Evolutionary conservation across 345 rosid species (phyloP).

Genomic region (Hibiscus mutabilis): DNA sequence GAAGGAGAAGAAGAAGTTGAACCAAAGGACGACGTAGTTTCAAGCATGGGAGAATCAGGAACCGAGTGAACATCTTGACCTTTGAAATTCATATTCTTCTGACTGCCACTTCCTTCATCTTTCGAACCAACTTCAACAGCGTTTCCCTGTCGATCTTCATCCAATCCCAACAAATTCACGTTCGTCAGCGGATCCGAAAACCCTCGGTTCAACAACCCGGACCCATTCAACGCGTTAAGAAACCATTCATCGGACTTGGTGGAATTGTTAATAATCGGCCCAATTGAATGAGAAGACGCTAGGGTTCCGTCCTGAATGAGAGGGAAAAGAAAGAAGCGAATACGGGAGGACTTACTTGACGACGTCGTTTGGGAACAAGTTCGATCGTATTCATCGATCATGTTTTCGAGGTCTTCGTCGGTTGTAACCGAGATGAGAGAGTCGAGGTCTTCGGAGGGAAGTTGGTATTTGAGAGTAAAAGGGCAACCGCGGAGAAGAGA

Average conservation of each 20-base stretch:
- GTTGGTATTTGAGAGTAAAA: conserved; percentile 84
- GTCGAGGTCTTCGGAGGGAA: conserved; percentile 89
- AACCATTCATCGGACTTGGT: conserved; percentile 92
- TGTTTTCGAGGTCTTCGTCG: conserved; percentile 91
- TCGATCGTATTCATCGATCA: conserved; percentile 96
- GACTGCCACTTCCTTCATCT: conserved; percentile 44
- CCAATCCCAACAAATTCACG: conserved; percentile 78
- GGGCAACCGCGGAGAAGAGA: conserved; percentile 53
- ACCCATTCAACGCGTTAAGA: conserved; percentile 65
- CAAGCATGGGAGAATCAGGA: conserved; percentile 95
- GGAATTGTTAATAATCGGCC: conserved; percentile 56
- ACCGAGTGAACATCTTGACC: conserved; percentile 70
- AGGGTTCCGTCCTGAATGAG: conserved; percentile 41
- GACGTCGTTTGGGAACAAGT: conserved; percentile 30
- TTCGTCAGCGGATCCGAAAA: conserved; percentile 61
- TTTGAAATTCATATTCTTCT: conserved; percentile 25
- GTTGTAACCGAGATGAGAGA: conserved; percentile 87
- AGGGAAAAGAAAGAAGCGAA: conserved; percentile 79
- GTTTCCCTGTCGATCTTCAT: conserved; percentile 34
- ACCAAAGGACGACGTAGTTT: conserved; percentile 82
- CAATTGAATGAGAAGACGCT: conserved; percentile 58
- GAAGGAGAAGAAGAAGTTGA: conserved; percentile 89
- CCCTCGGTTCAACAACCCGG: conserved; percentile 51
- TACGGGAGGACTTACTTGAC: conserved; percentile 44
- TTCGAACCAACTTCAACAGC: conserved; percentile 25